Percentiles rank a stretch among this genome's conserved stretches.
Conservation (phyloP, 345 rosid genomes). For the Gossypium arboreum region DNA sequence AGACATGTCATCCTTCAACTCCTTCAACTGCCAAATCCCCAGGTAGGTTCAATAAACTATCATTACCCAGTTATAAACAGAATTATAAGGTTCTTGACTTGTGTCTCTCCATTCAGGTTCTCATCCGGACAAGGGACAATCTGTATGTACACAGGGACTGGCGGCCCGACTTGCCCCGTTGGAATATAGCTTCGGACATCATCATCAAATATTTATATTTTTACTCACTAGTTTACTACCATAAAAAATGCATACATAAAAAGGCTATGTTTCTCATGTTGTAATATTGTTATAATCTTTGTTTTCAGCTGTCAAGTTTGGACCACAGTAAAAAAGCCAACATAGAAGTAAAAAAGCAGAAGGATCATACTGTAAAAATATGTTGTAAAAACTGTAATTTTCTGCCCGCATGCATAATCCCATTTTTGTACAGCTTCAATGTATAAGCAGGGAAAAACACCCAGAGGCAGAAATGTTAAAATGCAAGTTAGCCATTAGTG, state of each 20-base stretch:
- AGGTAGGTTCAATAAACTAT: constrained; percentile 35
- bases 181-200: constrained; percentile 53
- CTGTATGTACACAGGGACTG: constrained; percentile 67
- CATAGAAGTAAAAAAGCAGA: neutral
- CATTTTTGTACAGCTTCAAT: constrained; percentile 25
- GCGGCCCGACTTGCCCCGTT: constrained; percentile 81
- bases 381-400: constrained; percentile 24
- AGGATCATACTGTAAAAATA: constrained; percentile 25
- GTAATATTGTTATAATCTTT: constrained; percentile 33
- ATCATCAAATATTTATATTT: constrained; percentile 22
- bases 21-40: constrained; percentile 78
- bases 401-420: neutral
- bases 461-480: neutral
- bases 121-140: constrained; percentile 57
- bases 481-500: neutral
- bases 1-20: constrained; percentile 55
- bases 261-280: constrained; percentile 27
- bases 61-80: neutral
- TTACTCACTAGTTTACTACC: constrained; percentile 30
- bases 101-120: constrained; percentile 34
- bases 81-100: neutral
- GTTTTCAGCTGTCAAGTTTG: constrained; percentile 31
- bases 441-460: constrained; percentile 17
- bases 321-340: constrained; percentile 33
- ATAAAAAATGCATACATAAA: constrained; percentile 48